phyloP scores from a whole-genome alignment of 23 red algal genomes.

The Gracilaria caudata region DNA sequence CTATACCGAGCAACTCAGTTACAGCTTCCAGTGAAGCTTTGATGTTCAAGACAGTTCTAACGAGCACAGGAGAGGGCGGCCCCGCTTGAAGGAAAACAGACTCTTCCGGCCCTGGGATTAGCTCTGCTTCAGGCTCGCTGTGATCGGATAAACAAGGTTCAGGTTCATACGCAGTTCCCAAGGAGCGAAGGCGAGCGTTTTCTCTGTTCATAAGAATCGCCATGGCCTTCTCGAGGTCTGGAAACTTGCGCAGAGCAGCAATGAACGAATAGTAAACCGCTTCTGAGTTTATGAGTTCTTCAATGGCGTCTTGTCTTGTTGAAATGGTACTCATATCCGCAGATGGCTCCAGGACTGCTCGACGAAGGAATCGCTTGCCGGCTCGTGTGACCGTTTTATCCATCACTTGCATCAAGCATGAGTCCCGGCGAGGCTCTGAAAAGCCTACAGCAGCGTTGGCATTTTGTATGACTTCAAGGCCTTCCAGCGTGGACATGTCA shows the following conservation, averaged over 20 bases:
- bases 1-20: constrained; percentile 38
- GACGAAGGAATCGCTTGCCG: constrained; percentile 75
- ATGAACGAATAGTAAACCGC: constrained; percentile 59
- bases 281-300: constrained; percentile 72
- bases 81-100: not conserved
- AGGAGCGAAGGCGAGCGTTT: constrained; percentile 15
- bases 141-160: not conserved
- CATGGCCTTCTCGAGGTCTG: constrained; percentile 80
- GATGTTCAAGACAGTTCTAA: constrained; percentile 70
- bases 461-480: constrained; percentile 81
- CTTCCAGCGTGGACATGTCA: constrained; percentile 67
- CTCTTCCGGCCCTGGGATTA: not conserved
- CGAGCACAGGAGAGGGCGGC: constrained; percentile 59
- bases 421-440: not conserved
- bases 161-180: not conserved
- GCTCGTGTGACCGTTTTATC: constrained; percentile 74
- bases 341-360: constrained; percentile 86
- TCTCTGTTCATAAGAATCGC: constrained; percentile 68
- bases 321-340: constrained; percentile 69
- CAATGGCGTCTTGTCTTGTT: constrained; percentile 78
- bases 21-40: constrained; percentile 66
- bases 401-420: constrained; percentile 62
- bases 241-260: constrained; percentile 68
- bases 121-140: not conserved
- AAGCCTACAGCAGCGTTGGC: constrained; percentile 17